A percentile compares a stretch with the other conserved stretches of the same genome.
These are phyloP conservation scores for Ramaria sp. DNA, from an alignment of 768 basidiomycete genomes.

Conservation along the genomic window DNA sequence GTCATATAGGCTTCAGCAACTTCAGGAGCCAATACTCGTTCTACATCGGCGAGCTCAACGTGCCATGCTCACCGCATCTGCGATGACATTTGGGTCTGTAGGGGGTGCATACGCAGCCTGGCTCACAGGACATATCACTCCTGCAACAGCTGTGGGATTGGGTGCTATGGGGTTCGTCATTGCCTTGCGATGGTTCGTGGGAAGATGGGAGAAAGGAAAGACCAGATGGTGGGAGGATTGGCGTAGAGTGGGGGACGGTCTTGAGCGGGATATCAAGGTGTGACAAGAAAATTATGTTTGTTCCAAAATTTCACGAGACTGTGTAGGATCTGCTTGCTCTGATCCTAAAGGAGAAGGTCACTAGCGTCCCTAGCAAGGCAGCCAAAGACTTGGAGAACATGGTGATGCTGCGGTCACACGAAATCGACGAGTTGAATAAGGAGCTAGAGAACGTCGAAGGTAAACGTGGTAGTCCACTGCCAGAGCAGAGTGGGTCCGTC, in stretches of 20 bases:
- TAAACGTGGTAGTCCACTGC: not conserved
- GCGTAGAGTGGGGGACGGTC: slow-evolving; percentile 47
- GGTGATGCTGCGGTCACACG: slow-evolving; percentile 30
- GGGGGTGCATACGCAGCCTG: slow-evolving; percentile 54
- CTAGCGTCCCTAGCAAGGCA: slow-evolving; percentile 39
- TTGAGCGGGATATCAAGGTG: slow-evolving; percentile 57
- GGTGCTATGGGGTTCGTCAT: slow-evolving; percentile 41
- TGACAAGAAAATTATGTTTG: slow-evolving; percentile 13
- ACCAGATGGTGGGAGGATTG: slow-evolving; percentile 61
- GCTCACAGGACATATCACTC: slow-evolving; percentile 34
- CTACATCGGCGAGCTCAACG: slow-evolving; percentile 59
- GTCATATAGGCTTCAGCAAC: slow-evolving; percentile 37
- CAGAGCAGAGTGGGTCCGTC: not conserved
- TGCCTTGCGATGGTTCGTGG: slow-evolving; percentile 52
- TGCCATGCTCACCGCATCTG: slow-evolving; percentile 39
- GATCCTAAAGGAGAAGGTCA: slow-evolving; percentile 42
- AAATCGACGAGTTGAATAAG: slow-evolving; percentile 33
- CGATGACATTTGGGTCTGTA: slow-evolving; percentile 37
- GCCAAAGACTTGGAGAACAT: slow-evolving; percentile 35
- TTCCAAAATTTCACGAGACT: slow-evolving; percentile 1
- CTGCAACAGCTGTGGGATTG: slow-evolving; percentile 43
- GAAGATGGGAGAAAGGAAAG: slow-evolving; percentile 61
- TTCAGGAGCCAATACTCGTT: slow-evolving; percentile 43
- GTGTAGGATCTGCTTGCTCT: slow-evolving; percentile 34
- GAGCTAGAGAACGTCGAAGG: not conserved